Base-by-base conservation (phyloP, 495 filamentous ascomycete species). In the Pyronema domesticum region DNA sequence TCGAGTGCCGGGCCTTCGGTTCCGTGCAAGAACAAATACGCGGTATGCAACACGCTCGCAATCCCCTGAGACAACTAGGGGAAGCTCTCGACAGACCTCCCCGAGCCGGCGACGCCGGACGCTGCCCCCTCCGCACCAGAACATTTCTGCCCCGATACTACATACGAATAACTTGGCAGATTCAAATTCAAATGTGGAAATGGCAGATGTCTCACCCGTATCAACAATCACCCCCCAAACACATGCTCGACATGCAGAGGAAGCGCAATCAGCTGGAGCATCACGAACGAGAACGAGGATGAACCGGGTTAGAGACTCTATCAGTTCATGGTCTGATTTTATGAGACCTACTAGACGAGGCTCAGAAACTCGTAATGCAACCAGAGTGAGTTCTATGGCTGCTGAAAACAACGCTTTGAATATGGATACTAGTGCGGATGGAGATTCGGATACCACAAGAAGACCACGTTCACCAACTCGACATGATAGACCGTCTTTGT, bases 1-100 rank as follows among this genome's bases (percentile, higher is more conserved):
- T 71, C 72, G 37, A 66, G 70, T 23, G 72, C 71, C 44, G 70
- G 75, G 57, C 72, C 70, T 58, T 70, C 71, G 52, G 68, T 77
- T 65, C 69, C 75, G 49, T 69, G n/a, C 56, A 7, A 44, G 62
- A 33, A 56, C 47, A 36, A 58, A 51, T 51, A 53, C 55, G 11
- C 46, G 53, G 30, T 34, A 23, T 43, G n/a, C 35, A 15, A 56
- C 63, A 7, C 37, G 63, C 15, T 60, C 60, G 51, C 61, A 66
- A 44, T 65, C 68, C n/a, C 58, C 43, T 47, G 68, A 49, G 11
- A 65, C 57, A 37, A 58, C 46, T 46, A 56, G 43, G 34, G 11
- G 42, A 33, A 34, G 3, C 11, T 17, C 34, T 14, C 11, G 19
- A 13, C 30, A 14, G 13, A 6, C 4, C 55, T 37, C 60, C 53